Base-by-base conservation (phyloP, 2,329 filamentous ascomycete genomes). In the Fusarium mundagurra region DNA sequence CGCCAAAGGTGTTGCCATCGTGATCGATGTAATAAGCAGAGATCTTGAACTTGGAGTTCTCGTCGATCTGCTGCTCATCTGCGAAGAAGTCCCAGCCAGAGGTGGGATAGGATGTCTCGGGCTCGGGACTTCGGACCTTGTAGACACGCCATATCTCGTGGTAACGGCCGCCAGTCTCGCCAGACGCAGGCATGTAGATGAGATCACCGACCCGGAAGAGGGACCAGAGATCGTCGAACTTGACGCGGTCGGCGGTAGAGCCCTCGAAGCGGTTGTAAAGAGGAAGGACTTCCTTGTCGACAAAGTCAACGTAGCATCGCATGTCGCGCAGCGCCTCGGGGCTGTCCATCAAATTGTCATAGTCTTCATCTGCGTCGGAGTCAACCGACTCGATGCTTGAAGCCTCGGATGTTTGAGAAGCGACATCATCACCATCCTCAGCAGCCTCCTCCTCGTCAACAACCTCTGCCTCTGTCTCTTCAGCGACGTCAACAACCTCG, bases 21-120 rank as follows among this genome's bases (percentile, higher is more conserved):
- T 84, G 81, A 54, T 86, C 84, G 43, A 86, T 82, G 71, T 85
- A 84, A 67, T 85, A 85, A 14, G 82, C 81, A 5, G 78, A 82
- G 45, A 85, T 79, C 41, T 73, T 79, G 67, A 84, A 84, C 27
- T 73, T 78, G 27, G 76, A 75, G 60, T 80, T 79, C 29, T 80
- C 75, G 11, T 78, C 74, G 8, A 73, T 45, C 24, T 81, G 74
- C 38, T 79, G 74, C 20, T 84, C 81, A 27, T 84, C 82, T 6
- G 73, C 76, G 41, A 82, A 80, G 41, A 84, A 82, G 16, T 83
- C 81, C 81, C 82, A 84, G 22, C 79, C 72, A n/a, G 70, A 76
- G 0, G 75, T 72, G 3, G 80, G 79, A 54, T 81, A 82, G 0
- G 75, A 67, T 0, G 74, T 78, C 53, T 83, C 78, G 0, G 79